Evolutionary conservation across 176 grass and related monocot species (phyloP).

Genomic region (Juncus inflexus): DNA sequence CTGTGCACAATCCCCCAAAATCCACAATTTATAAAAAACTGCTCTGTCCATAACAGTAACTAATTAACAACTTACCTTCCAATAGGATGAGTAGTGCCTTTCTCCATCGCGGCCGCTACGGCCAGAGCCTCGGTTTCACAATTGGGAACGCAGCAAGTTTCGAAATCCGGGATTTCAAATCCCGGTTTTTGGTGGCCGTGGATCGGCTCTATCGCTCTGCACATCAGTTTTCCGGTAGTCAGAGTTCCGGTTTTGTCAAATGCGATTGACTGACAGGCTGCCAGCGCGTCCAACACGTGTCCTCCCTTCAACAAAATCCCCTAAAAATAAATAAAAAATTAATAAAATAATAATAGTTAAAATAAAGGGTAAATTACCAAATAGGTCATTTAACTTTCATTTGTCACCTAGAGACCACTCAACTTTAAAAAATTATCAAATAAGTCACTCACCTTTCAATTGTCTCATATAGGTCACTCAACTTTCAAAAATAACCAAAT

Average conservation of each 20-base stretch:
- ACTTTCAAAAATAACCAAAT: too few relatives aligned
- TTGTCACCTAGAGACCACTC: too few relatives aligned
- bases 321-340: slow-evolving; percentile 41
- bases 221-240: slow-evolving; percentile 94
- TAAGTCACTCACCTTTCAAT: too few relatives aligned
- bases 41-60: slow-evolving; percentile 16
- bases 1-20: slow-evolving; percentile 47
- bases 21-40: slow-evolving; percentile 24
- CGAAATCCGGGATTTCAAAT: slow-evolving; percentile 29
- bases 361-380: slow-evolving; percentile 4
- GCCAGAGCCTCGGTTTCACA: slow-evolving; percentile 98
- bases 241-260: slow-evolving; percentile 98
- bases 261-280: slow-evolving; percentile 82
- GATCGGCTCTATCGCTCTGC: slow-evolving; percentile 95
- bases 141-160: slow-evolving; percentile 67
- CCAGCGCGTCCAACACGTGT: slow-evolving; percentile 92
- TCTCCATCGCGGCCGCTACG: slow-evolving; percentile 96
- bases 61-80: slow-evolving; percentile 50
- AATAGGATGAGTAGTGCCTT: slow-evolving; percentile 97
- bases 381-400: too few relatives aligned
- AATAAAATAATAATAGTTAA: background rate
- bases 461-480: too few relatives aligned
- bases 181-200: slow-evolving; percentile 53
- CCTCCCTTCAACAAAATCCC: slow-evolving; percentile 98
- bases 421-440: too few relatives aligned